Percentiles rank a stretch among this genome's conserved stretches.
Conservation (phyloP, 2,329 filamentous ascomycete species). For the Colletotrichum phormii region DNA sequence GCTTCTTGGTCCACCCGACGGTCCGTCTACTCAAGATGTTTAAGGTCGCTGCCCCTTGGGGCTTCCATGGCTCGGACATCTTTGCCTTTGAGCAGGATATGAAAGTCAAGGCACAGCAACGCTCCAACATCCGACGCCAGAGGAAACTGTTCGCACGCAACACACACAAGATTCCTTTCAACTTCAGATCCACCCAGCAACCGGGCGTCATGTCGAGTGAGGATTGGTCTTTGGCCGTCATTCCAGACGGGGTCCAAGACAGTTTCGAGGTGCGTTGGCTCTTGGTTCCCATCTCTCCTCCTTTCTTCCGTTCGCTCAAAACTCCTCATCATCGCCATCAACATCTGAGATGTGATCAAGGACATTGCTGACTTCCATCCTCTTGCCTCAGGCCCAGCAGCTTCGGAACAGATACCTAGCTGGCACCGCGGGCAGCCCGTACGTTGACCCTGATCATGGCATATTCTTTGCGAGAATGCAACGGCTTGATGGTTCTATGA, state of each 20-base stretch:
- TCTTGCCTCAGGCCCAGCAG: constrained; percentile 29
- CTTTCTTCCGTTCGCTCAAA: background rate
- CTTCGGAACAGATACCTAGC: constrained; percentile 37
- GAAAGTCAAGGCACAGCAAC: constrained; percentile 23
- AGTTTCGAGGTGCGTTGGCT: constrained; percentile 36
- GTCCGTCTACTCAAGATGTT: constrained; percentile 26
- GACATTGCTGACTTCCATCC: constrained; percentile 3
- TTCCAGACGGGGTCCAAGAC: constrained; percentile 33
- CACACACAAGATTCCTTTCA: constrained; percentile 17
- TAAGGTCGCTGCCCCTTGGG: constrained; percentile 32
- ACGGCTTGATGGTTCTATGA: constrained; percentile 18
- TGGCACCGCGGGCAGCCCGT: constrained; percentile 37
- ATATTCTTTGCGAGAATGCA: constrained; percentile 26
- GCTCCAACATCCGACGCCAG: constrained; percentile 20
- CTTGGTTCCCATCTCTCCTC: background rate
- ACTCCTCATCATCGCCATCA: background rate
- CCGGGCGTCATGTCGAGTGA: constrained; percentile 22
- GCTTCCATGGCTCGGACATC: constrained; percentile 30
- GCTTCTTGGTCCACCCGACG: background rate
- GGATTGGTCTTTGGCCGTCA: constrained; percentile 12
- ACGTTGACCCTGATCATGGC: constrained; percentile 24
- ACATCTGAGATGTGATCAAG: constrained; percentile 33
- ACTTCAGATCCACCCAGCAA: constrained; percentile 14
- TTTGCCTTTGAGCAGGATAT: constrained; percentile 32
- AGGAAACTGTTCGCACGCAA: constrained; percentile 27